Percentiles rank a stretch among this genome's conserved stretches.
phyloP scores from a whole-genome alignment of 2,329 filamentous ascomycete species.

The Rutstroemia sp. region DNA sequence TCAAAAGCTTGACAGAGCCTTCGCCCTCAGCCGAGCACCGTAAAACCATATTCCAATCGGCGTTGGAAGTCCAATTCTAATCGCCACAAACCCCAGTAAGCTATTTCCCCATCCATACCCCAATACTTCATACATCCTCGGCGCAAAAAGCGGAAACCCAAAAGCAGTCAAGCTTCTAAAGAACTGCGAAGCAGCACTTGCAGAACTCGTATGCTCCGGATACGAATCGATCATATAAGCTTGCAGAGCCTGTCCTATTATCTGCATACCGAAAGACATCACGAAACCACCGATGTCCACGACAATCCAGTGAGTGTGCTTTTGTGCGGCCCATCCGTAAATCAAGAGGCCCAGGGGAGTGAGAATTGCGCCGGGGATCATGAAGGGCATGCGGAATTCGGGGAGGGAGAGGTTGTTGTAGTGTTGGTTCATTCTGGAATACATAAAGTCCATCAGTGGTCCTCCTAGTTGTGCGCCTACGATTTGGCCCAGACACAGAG shows the following conservation, averaged over 20 bases:
- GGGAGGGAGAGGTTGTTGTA: slow-evolving; percentile 50
- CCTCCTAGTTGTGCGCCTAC: slow-evolving; percentile 28
- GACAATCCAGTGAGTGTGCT: slow-evolving; percentile 43
- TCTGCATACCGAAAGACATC: slow-evolving; percentile 38
- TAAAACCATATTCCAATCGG: slow-evolving; percentile 36
- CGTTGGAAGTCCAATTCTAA: slow-evolving; percentile 38
- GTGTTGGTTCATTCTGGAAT: slow-evolving; percentile 3
- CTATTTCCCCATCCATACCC: slow-evolving; percentile 42
- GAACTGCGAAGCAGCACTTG: slow-evolving; percentile 32
- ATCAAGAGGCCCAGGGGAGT: slow-evolving; percentile 47
- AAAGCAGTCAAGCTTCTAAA: slow-evolving; percentile 19
- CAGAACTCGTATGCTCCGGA: slow-evolving; percentile 25
- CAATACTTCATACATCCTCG: slow-evolving; percentile 17
- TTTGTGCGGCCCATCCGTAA: slow-evolving; percentile 50
- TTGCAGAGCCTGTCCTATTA: slow-evolving; percentile 8
- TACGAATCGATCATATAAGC: slow-evolving; percentile 47
- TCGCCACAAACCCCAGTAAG: slow-evolving; percentile 28
- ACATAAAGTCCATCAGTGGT: slow-evolving; percentile 24
- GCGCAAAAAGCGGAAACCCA: slow-evolving; percentile 29
- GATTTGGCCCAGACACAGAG: slow-evolving; percentile 36
- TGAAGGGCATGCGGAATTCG: slow-evolving; percentile 54
- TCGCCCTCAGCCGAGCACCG: slow-evolving; percentile 29
- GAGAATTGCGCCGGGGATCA: slow-evolving; percentile 44
- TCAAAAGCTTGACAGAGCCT: slow-evolving; percentile 16
- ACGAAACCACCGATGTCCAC: slow-evolving; percentile 46